Evolutionary conservation across 352 stramenopile genomes (phyloP), one percentile per base, ranked within the genome.

Genomic region (Globisporangium okanoganense): DNA sequence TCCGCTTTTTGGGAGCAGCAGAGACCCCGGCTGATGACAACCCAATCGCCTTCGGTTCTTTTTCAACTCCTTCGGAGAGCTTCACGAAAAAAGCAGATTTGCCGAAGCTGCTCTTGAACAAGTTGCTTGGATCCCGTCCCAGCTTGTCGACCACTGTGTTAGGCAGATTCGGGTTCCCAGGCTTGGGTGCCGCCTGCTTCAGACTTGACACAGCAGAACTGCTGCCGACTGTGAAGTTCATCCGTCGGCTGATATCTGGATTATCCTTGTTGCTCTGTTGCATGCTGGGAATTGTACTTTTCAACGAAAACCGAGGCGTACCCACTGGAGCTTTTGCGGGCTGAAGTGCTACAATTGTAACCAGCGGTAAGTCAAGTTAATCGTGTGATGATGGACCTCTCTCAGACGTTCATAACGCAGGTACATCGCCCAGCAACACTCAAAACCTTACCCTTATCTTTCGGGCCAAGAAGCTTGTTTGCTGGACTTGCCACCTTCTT

Each of bases 1-100:
- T 59, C 18, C 60, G 60, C 6, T 60, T 65, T 53, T 60, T 65
- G 35, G 10, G 18, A 12, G 10, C 27, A 1, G 47, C 13, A 36
- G 33, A 44, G 5, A 5, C 14, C 4, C 31, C 24, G 20, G 10
- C 33, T 20, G 22, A 13, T 6, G 31, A 43, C 6, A 55, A 31
- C 41, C 43, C 44, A 24, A 63, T 35, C 4, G 2, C 4, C 16
- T 33, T 43, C 13, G 13, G 6, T 7, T 29, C 45, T 27, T 51
- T 63, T 16, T 16, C 20, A 13, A 7, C 47, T 6, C 29, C n/a
- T 18, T 8, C 18, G 13, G 35, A 36, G 3, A 50, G 47, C 22
- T 51, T 40, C 8, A 29, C 5, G 29, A 10, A 29, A 14, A 56
- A 41, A 13, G 29, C 8, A 27, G 49, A 13, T 27, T 56, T 56